Base-by-base conservation (phyloP, 78 protist species). In the Isochrysis galbana region DNA sequence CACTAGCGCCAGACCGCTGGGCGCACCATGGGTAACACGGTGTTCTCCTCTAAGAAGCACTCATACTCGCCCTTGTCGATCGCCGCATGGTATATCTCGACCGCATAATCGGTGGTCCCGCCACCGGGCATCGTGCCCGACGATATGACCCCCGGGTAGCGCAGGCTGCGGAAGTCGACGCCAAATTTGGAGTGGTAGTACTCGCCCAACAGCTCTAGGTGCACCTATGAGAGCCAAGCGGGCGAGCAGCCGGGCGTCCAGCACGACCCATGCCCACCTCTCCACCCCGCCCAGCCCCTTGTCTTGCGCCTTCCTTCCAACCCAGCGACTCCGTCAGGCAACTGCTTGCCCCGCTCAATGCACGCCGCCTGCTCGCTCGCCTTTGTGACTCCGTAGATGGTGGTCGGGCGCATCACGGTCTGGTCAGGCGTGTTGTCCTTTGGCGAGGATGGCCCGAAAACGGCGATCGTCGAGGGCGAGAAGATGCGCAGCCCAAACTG, bases 101-200 rank as follows among this genome's bases (percentile, higher is more conserved):
- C 93, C 47, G 97, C 96, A 46, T 93, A 96, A 39, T 96, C 97
- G 19, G 97, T 96, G 11, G 97, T 96, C 17, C 97, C 97, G 22
- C 97, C 97, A 11, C 97, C 97, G 19, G 97, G 97, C 42, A 26
- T 44, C 36, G 91, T 44, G 72, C 29, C 61, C 61, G 61, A 51
- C 29, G 61, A 51, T 7, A 51, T 51, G 61, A 51, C 61, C 29
- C 61, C 74, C n/a, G 74, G 74, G 10, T 61, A 61, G 74, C 74
- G 74, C 74, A 61, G 74, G 5, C 29, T 3, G 74, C 74, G 23
- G 74, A 61, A 95, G 47, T 96, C 97, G 51, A 96, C 94, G 39
- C 94, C 95, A 34, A n/a, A 91, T 34, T 45, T 38, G 41, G 25
- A n/a, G 89, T 82, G 34, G 86, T 96, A 96, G 67, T 95, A 96